Evolutionary conservation across 495 filamentous ascomycete genomes (phyloP).

Genomic region (Penicillium steckii): DNA sequence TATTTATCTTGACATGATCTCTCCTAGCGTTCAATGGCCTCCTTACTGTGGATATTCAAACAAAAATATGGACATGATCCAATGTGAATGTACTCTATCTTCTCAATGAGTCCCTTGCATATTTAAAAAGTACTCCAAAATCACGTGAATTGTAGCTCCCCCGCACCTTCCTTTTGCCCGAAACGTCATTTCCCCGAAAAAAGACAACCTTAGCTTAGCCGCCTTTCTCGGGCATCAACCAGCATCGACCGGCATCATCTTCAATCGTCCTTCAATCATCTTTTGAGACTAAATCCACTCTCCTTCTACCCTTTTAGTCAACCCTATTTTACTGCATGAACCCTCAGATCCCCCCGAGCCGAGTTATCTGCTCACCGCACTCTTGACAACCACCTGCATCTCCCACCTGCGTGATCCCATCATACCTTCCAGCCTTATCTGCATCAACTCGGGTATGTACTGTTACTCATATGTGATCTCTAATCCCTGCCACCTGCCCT

Average conservation of each 20-base stretch:
- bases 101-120: constrained; percentile 2
- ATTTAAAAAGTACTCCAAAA: background rate
- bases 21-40: constrained; percentile 19
- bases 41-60: constrained; percentile 29
- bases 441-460: no score
- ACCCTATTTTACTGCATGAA: background rate
- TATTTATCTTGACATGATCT: constrained; percentile 27
- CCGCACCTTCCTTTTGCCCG: constrained; percentile 40
- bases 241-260: no score
- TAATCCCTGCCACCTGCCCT: no score
- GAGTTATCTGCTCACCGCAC: background rate
- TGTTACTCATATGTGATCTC: no score
- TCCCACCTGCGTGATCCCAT: no score
- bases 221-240: background rate
- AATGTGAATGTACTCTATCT: constrained; percentile 21
- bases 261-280: no score
- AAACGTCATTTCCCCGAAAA: constrained; percentile 28
- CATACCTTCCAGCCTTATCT: no score
- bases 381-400: no score
- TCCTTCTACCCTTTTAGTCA: background rate
- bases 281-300: no score
- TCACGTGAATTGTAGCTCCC: constrained; percentile 12
- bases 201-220: constrained; percentile 6
- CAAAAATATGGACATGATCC: constrained; percentile 5
- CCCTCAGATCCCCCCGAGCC: background rate